phyloP scores from a whole-genome alignment of 805 yeast species.

The Starmerella bombi region DNA sequence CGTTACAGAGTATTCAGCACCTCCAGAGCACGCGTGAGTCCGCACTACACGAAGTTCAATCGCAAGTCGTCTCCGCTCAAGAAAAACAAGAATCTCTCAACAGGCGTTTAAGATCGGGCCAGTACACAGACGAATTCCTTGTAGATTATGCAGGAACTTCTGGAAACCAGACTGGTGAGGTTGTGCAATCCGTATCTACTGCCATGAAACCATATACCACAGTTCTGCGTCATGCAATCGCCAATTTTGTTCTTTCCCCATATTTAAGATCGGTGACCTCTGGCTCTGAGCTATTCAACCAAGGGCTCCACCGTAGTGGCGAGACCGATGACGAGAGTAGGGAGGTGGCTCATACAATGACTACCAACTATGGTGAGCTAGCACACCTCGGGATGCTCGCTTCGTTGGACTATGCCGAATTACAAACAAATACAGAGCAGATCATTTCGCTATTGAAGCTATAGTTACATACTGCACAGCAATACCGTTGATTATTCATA shows the following conservation, averaged over 20 bases:
- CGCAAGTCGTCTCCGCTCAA: not conserved
- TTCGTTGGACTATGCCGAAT: not conserved
- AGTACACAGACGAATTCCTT: conserved; percentile 4
- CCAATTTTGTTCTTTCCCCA: conserved; percentile 5
- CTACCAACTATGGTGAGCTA: not conserved
- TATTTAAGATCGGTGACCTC: conserved; percentile 6
- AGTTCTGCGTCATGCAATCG: conserved; percentile 1
- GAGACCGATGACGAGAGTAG: not conserved
- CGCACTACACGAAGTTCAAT: not conserved
- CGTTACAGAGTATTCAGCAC: not conserved
- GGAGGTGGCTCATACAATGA: not conserved
- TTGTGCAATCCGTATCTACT: not conserved
- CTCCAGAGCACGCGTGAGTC: not conserved
- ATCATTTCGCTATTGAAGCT: not conserved
- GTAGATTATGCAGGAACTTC: not conserved
- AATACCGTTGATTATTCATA: too few relatives aligned
- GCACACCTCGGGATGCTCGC: conserved; percentile 1
- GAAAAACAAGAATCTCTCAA: conserved; percentile 9
- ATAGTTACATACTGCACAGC: not conserved
- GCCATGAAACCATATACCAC: conserved; percentile 6
- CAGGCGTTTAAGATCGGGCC: conserved; percentile 5
- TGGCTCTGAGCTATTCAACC: conserved; percentile 4
- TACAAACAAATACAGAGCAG: not conserved
- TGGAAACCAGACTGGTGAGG: not conserved
- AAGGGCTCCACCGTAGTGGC: not conserved